phyloP scores from a whole-genome alignment of 75 land plant species.

The Ceratopteris richardii region DNA sequence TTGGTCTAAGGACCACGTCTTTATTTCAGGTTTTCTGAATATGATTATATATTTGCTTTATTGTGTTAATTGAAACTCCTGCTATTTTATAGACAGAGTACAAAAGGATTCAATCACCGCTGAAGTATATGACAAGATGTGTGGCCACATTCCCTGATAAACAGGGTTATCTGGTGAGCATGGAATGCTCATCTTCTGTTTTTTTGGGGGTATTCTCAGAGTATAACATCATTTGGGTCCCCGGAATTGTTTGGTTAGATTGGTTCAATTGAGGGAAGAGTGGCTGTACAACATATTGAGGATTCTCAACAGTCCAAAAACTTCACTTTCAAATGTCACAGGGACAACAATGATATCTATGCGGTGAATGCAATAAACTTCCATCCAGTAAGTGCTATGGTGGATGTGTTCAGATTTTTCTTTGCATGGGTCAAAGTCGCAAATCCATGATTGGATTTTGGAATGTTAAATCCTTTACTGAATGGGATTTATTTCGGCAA shows the following conservation, averaged over 20 bases:
- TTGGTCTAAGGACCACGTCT: too few species aligned
- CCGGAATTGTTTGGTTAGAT: slow-evolving; percentile 29
- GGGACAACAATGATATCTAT: slow-evolving; percentile 79
- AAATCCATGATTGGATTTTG: slow-evolving; percentile 1
- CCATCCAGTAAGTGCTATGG: slow-evolving; percentile 71
- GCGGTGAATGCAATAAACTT: slow-evolving; percentile 93
- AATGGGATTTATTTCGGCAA: not conserved
- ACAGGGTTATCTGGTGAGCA: slow-evolving; percentile 82
- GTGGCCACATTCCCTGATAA: slow-evolving; percentile 96
- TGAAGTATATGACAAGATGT: slow-evolving; percentile 90
- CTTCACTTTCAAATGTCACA: slow-evolving; percentile 96
- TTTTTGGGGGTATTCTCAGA: not conserved
- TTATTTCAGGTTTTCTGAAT: too few species aligned
- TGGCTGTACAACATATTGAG: slow-evolving; percentile 94
- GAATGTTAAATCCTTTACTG: not conserved
- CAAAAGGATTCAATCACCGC: slow-evolving; percentile 72
- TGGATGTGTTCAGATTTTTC: not conserved
- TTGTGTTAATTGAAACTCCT: not conserved
- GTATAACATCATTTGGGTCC: too few species aligned
- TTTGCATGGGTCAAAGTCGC: too few species aligned
- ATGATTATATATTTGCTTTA: too few species aligned
- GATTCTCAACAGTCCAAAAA: slow-evolving; percentile 78
- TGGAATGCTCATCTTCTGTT: not conserved
- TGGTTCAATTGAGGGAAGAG: slow-evolving; percentile 95
- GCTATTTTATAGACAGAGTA: slow-evolving; percentile 50